Base-by-base conservation (phyloP, 23 red algal species). In the Gracilaria gracilis region DNA sequence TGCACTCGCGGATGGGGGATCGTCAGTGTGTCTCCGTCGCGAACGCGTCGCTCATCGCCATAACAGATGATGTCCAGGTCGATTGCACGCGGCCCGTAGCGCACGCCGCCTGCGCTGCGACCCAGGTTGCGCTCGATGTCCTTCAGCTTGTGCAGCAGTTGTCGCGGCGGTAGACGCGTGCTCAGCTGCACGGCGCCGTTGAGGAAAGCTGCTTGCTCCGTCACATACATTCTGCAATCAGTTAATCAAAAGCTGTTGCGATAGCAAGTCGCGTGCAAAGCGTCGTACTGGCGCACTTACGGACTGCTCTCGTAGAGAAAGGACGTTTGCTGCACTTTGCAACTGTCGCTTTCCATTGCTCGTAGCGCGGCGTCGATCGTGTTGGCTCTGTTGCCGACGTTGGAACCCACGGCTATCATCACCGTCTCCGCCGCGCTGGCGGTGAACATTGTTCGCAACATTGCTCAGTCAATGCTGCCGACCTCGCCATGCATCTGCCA, bases 41-140 rank as follows among this genome's bases (percentile, higher is more conserved):
- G 23, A 16, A 80, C 16, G 16, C 65, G 33, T 21, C 72, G 55
- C 24, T 93, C 73, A n/a, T n/a, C n/a, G 58, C 62, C 97, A 29
- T 85, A 95, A 20, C 65, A 73, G 24, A 98, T 61, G 55, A 98
- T 93, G 72, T 98, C 97, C 21, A 98, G 69, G 54, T 98, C 97
- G 33, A 98, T 81, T 35, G 89, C 55, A 50, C 97, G 93, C 16
- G 97, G 97, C 4, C 97, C 94, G 49, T 95, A 82, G 19, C 91
- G 93, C 12, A 58, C 53, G 31, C 74, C 61, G 1, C 0, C 0
- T 0, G 39, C 4, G 13, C 21, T 32, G 13, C 82, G 90, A 15
- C 97, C 97, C 21, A 93, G 50, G 1, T 88, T 79, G n/a, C 64
- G 39, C 76, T 98, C 97, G 39, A 98, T 93, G 8, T 54, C n/a